Conservation (phyloP, 495 filamentous ascomycete species). For the Evernia prunastri region DNA sequence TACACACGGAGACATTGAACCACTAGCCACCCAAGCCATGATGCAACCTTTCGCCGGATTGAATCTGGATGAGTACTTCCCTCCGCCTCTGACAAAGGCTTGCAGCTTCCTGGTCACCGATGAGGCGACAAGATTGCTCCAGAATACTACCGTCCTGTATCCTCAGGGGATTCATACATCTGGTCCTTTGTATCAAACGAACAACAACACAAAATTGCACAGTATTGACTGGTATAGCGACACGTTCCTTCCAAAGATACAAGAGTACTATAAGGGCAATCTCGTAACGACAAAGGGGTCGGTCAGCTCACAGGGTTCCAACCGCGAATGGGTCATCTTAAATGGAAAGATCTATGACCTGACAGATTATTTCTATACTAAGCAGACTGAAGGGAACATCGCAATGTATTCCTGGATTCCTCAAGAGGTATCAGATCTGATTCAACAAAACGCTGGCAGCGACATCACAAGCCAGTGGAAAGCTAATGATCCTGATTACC, state of each 20-base stretch:
- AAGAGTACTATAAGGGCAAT: slow-evolving; percentile 79
- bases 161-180: slow-evolving; percentile 57
- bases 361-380: slow-evolving; percentile 81
- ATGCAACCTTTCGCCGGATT: slow-evolving; percentile 75
- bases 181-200: slow-evolving; percentile 48
- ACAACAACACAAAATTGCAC: slow-evolving; percentile 50
- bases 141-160: slow-evolving; percentile 56
- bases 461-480: slow-evolving; percentile 68
- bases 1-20: slow-evolving; percentile 65
- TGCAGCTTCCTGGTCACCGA: slow-evolving; percentile 61
- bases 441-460: slow-evolving; percentile 66
- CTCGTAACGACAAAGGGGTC: slow-evolving; percentile 62
- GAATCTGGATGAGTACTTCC: slow-evolving; percentile 78
- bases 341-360: slow-evolving; percentile 75
- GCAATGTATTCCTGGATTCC: slow-evolving; percentile 64
- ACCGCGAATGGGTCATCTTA: slow-evolving; percentile 75
- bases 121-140: slow-evolving; percentile 38
- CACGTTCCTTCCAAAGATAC: slow-evolving; percentile 70
- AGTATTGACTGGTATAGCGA: slow-evolving; percentile 68
- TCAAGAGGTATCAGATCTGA: slow-evolving; percentile 50
- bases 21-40: slow-evolving; percentile 46
- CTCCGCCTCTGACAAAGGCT: slow-evolving; percentile 65
- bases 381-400: slow-evolving; percentile 42
- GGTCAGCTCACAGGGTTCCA: slow-evolving; percentile 50
- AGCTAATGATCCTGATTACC: slow-evolving; percentile 39